Conservation (phyloP, 306 rosid genomes). For the Begonia fuchsioides region DNA sequence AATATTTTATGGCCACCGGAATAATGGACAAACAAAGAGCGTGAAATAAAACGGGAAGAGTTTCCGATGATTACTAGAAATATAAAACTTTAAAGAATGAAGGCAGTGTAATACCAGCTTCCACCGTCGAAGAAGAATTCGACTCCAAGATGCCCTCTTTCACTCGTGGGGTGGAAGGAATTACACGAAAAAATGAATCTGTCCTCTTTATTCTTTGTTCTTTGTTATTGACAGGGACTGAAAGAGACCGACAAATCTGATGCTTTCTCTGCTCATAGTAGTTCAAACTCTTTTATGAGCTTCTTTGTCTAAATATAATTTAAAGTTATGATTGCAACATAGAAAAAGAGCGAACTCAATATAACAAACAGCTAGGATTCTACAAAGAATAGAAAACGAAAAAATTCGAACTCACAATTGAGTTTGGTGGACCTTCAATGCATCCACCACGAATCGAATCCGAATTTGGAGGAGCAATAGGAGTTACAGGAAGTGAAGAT, state of each 20-base stretch:
- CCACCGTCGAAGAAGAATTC: constrained; percentile 25
- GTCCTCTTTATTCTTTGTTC: constrained; percentile 40
- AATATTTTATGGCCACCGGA: too few relatives aligned
- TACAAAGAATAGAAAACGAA: not conserved
- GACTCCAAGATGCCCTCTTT: constrained; percentile 29
- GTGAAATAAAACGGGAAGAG: too few relatives aligned
- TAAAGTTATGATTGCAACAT: not conserved
- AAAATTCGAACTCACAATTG: constrained; percentile 33
- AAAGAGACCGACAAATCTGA: constrained; percentile 68
- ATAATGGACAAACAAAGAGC: too few relatives aligned
- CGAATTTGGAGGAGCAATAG: constrained; percentile 30
- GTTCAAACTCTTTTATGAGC: constrained; percentile 1
- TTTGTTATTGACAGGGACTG: constrained; percentile 55
- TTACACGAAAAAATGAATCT: constrained; percentile 66
- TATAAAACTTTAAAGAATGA: not conserved
- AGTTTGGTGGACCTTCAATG: constrained; percentile 28
- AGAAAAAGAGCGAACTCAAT: not conserved
- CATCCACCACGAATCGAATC: constrained; percentile 48
- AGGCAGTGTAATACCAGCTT: constrained; percentile 54
- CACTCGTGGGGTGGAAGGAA: constrained; percentile 71
- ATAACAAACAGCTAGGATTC: not conserved
- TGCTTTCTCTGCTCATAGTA: constrained; percentile 34
- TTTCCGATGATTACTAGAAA: not conserved
- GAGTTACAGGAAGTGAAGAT: constrained; percentile 79
- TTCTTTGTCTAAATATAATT: too few relatives aligned